Evolutionary conservation across 192 early-diverging fungal genomes (phyloP), one percentile per base, ranked within the genome.

Genomic region (Coemansia guatemalensis): DNA sequence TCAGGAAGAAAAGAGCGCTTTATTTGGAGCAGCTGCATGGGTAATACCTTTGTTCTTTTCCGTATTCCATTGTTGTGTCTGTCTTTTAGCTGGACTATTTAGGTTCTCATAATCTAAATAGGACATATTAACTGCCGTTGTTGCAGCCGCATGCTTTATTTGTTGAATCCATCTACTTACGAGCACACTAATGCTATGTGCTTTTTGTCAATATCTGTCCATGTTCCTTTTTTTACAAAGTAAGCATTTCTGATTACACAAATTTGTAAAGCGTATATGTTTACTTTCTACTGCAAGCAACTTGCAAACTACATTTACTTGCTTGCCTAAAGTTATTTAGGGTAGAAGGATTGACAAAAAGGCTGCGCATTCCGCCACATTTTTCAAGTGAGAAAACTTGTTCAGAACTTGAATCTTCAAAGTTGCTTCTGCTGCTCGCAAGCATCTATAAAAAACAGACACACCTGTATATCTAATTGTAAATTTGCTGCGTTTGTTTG

Each of bases 121-220:
- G 70, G 70, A 73, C 62, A 73, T 73, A 73, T 73, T 73, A 73
- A 73, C 60, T 56, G 50, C 58, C 39, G 39, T 44, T 44, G 39
- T 44, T 44, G 39, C 39, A 44, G 39, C 14, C 39, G 12, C 39
- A 44, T 44, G 14, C 39, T 44, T 44, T 44, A 44, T 44, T 44
- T 44, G 39, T 44, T 12, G 17, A 44, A 44, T 44, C 14, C 9
- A 44, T 44, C 12, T 17, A 17, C 39, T 35, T 35, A 6, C 33
- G 17, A 44, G 39, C 17, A 44, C 8, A 44, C 12, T 44, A 17
- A 17, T 44, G 8, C 39, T 44, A 17, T 44, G 39, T 30, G 6
- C 2, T 4, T 4, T 30, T 30, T 30, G 29, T 44, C 14, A 17
- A 44, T 44, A 44, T 44, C 39, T 44, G 39, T 9, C 17, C 9